Evolutionary conservation across 495 filamentous ascomycete species (phyloP).

Genomic region (Friedmanniomyces endolithicus): DNA sequence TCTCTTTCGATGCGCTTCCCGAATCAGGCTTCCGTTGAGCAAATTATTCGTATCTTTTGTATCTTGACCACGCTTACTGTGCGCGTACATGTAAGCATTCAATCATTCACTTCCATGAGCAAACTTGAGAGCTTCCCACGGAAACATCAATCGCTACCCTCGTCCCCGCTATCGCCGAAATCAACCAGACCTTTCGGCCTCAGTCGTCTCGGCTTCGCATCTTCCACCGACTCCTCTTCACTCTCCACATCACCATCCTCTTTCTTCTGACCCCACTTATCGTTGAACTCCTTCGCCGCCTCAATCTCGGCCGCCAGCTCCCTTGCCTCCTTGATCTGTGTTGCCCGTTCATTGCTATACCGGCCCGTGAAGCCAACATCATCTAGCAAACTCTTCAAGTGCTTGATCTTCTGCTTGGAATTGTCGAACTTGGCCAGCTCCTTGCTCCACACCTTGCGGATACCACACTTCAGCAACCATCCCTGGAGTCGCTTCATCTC

Average conservation of each 20-base stretch:
- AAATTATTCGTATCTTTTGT: too few species aligned
- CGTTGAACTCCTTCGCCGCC: constrained; percentile 63
- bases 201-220: constrained; percentile 22
- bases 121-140: not conserved
- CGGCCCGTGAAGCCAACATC: constrained; percentile 80
- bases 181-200: constrained; percentile 36
- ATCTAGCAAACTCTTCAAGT: constrained; percentile 63
- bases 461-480: constrained; percentile 80
- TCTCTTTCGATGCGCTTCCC: too few species aligned
- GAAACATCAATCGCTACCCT: constrained; percentile 38
- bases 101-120: not conserved
- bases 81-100: not conserved
- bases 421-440: constrained; percentile 68
- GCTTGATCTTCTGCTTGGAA: constrained; percentile 65
- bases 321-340: constrained; percentile 68
- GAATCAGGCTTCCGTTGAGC: too few species aligned
- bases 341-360: constrained; percentile 71
- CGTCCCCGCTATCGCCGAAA: constrained; percentile 42
- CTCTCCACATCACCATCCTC: constrained; percentile 32
- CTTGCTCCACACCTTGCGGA: constrained; percentile 81
- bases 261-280: constrained; percentile 56
- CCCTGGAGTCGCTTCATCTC: constrained; percentile 87
- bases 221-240: constrained; percentile 28
- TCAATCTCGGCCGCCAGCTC: constrained; percentile 76
- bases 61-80: too few species aligned